Conservation (phyloP, 352 stramenopile genomes). For the Phytophthora hybrid region DNA sequence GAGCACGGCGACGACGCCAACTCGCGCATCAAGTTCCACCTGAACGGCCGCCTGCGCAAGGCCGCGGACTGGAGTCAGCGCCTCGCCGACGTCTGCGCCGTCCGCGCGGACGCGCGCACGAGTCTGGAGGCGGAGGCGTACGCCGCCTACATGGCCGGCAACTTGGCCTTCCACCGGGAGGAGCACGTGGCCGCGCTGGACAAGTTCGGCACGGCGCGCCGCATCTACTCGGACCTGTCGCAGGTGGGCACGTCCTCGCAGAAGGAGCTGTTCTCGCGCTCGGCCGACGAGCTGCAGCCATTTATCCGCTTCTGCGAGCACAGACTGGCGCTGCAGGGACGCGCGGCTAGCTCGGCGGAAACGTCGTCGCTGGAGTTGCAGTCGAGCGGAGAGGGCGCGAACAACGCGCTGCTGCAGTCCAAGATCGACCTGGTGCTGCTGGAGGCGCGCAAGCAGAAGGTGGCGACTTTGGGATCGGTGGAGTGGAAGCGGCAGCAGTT, state of each 20-base stretch:
- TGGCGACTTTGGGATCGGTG: conserved; percentile 80
- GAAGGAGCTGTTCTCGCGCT: conserved; percentile 79
- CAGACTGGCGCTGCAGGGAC: conserved; percentile 69
- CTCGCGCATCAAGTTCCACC: conserved; percentile 90
- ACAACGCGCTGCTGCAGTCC: conserved; percentile 78
- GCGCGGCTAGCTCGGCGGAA: conserved; percentile 45
- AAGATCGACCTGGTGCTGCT: conserved; percentile 88
- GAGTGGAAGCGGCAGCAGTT: conserved; percentile 85
- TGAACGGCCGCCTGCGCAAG: conserved; percentile 89
- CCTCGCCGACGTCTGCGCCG: conserved; percentile 79
- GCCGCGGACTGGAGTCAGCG: conserved; percentile 89
- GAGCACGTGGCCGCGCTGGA: conserved; percentile 85
- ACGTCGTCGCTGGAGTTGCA: conserved; percentile 62
- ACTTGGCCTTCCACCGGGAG: conserved; percentile 90
- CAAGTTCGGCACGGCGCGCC: conserved; percentile 78
- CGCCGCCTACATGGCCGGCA: conserved; percentile 89
- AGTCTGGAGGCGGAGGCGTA: conserved; percentile 91
- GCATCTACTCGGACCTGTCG: conserved; percentile 87
- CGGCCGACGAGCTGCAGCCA: conserved; percentile 78
- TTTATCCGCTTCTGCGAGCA: conserved; percentile 91
- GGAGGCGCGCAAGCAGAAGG: conserved; percentile 88
- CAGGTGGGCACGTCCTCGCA: conserved; percentile 84
- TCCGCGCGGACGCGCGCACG: conserved; percentile 85
- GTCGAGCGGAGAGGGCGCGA: conserved; percentile 69
- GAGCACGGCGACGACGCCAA: conserved; percentile 88